phyloP scores from a whole-genome alignment of 345 rosid genomes.

The Iberis pinnata region DNA sequence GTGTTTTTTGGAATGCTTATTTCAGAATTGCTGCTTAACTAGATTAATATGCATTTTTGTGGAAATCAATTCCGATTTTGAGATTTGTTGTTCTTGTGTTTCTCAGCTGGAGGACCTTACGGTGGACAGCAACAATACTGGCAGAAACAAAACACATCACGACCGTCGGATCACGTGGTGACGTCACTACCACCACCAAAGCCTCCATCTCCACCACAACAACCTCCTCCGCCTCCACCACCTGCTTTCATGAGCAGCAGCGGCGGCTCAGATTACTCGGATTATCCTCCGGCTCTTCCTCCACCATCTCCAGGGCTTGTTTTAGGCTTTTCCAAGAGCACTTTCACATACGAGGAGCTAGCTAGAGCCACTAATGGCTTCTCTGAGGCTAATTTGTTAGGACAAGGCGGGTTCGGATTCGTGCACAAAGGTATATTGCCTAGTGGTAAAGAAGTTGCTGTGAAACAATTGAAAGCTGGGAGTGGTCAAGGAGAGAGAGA shows the following conservation, averaged over 20 bases:
- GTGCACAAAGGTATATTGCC: slow-evolving; percentile 56
- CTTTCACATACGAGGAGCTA: slow-evolving; percentile 47
- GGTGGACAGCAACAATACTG: slow-evolving; percentile 25
- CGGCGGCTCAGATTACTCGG: slow-evolving; percentile 44
- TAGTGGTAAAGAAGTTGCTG: slow-evolving; percentile 49
- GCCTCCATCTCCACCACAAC: slow-evolving; percentile 28
- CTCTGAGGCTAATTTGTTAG: slow-evolving; percentile 54
- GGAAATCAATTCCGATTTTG: background rate
- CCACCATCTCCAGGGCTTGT: slow-evolving; percentile 46
- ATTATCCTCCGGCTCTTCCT: slow-evolving; percentile 40
- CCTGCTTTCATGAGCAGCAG: slow-evolving; percentile 48
- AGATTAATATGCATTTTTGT: too few relatives aligned
- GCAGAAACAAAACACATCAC: slow-evolving; percentile 55
- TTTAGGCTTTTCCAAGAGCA: slow-evolving; percentile 47
- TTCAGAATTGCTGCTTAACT: too few relatives aligned
- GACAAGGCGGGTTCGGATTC: slow-evolving; percentile 67
- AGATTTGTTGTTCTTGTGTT: background rate
- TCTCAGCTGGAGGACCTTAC: slow-evolving; percentile 43
- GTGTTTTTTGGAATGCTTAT: too few relatives aligned
- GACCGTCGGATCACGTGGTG: slow-evolving; percentile 30
- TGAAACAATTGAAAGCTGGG: slow-evolving; percentile 54
- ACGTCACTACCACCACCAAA: slow-evolving; percentile 25
- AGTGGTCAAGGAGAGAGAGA: slow-evolving; percentile 60
- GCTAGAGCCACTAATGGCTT: slow-evolving; percentile 54
- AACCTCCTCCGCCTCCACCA: slow-evolving; percentile 26